Evolutionary conservation across 2,329 filamentous ascomycete species (phyloP), one percentile per base, ranked within the genome.

Genomic region (Cercospora sojina): DNA sequence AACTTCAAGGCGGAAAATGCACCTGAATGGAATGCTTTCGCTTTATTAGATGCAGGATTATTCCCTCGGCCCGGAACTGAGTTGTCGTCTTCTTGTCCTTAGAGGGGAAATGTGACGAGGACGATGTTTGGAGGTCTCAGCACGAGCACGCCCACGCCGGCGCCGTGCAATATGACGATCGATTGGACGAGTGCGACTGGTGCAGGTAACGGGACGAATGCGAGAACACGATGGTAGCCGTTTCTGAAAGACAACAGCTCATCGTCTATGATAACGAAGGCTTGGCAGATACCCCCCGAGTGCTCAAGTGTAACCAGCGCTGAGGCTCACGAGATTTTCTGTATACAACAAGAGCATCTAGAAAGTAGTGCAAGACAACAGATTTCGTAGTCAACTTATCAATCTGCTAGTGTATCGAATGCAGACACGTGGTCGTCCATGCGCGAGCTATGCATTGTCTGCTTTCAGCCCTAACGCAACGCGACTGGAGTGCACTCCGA

Each of bases 1-100:
- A 86, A 85, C 67, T 87, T 85, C 77, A 87, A 87, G 78, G 86
- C 85, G 0, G 83, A 87, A 70, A 69, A 62, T 20, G 67, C 72
- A 3, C 79, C 81, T 47, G 84, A 86, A 70, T 87, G 85, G 83
- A 84, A 86, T 74, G 80, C 81, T 25, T 82, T 83, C 65, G 75
- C 75, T 27, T 74, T 86, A 9, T 75, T 85, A 18, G 82, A 83
- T 67, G 80, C 78, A 29, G 84, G 84, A 0, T 69, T 87, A 10
- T 86, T 86, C 72, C 84, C 84, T 3, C 78, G 81, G 61, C 80
- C 81, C 5, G 70, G 81, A 13, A 72, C 67, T 4, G 68, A 69
- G 29, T 68, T 73, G 64, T 71, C 72, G 67, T 77, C 74, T 64
- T 68, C 76, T 65, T 77, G 75, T 69, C 64, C 67, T 60, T 75